Evolutionary conservation across 176 grass and related monocot species (phyloP).

Genomic region (Canna indica): DNA sequence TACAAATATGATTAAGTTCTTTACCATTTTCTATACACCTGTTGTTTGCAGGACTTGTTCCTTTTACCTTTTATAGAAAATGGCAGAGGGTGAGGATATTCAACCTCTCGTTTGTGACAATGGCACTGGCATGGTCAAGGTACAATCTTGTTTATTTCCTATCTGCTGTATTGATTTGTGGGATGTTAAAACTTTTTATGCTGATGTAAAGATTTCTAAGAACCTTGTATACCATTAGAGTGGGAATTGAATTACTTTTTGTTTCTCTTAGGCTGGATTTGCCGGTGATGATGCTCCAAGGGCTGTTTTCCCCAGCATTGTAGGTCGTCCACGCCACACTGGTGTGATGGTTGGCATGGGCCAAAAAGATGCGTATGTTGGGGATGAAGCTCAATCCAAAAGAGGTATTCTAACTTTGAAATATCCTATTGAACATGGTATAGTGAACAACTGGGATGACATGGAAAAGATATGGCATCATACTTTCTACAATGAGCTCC

Average conservation of each 20-base stretch:
- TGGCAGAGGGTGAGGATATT: slow-evolving; percentile 2
- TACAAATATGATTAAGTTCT: not conserved
- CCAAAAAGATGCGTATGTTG: slow-evolving; percentile 64
- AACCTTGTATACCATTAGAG: not conserved
- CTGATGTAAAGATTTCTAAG: not conserved
- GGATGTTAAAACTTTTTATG: too few relatives aligned
- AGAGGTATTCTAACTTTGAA: slow-evolving; percentile 59
- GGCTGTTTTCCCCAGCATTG: slow-evolving; percentile 53
- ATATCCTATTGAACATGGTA: slow-evolving; percentile 62
- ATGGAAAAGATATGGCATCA: slow-evolving; percentile 75
- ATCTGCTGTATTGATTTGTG: too few relatives aligned
- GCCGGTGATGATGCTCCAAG: slow-evolving; percentile 54
- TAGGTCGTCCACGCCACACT: slow-evolving; percentile 51
- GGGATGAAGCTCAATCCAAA: slow-evolving; percentile 59
- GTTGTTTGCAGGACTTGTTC: not conserved
- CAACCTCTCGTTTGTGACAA: slow-evolving; percentile 1
- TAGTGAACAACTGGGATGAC: slow-evolving; percentile 67
- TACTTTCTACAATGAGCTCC: slow-evolving; percentile 64
- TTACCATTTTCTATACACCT: not conserved
- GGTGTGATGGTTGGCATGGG: slow-evolving; percentile 67
- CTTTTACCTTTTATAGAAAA: not conserved
- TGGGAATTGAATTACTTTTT: not conserved
- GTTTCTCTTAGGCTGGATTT: slow-evolving; percentile 33
- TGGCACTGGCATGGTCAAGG: not conserved
- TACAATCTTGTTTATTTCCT: not conserved